These are phyloP conservation scores for Microdochium bolleyi DNA, from an alignment of 2,329 filamentous ascomycete species.

Conservation along the genomic window DNA sequence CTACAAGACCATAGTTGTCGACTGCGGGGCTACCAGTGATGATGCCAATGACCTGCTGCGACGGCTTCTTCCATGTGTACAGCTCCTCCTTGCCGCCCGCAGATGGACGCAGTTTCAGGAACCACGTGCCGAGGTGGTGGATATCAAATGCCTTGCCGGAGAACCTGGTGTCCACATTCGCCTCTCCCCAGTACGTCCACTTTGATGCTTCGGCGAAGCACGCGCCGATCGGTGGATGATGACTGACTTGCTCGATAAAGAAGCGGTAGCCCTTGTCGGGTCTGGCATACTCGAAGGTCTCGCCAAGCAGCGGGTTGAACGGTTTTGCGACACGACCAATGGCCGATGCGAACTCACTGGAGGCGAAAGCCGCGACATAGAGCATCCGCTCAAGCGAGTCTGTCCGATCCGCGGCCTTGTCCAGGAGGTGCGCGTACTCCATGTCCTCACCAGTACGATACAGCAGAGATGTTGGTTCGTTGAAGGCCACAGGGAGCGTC, in stretches of 20 bases:
- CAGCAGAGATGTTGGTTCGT: conserved; percentile 91
- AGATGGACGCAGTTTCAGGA: conserved; percentile 72
- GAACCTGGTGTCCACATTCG: conserved; percentile 91
- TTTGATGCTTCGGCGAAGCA: conserved; percentile 86
- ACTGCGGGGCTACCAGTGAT: conserved; percentile 93
- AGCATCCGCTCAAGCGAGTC: conserved; percentile 90
- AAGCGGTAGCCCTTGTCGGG: conserved; percentile 98
- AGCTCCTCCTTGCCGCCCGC: conserved; percentile 73
- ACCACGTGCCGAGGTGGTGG: conserved; percentile 95
- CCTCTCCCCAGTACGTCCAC: conserved; percentile 98
- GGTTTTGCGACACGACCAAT: conserved; percentile 96
- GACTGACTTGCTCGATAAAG: conserved; percentile 96
- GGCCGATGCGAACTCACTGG: conserved; percentile 93
- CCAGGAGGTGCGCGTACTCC: conserved; percentile 91
- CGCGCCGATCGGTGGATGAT: conserved; percentile 91
- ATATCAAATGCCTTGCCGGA: conserved; percentile 97
- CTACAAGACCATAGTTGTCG: conserved; percentile 97
- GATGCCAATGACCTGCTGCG: conserved; percentile 94
- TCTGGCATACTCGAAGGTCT: conserved; percentile 93
- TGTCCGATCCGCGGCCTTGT: conserved; percentile 73
- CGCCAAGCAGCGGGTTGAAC: conserved; percentile 92
- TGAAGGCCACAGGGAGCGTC: conserved; percentile 96
- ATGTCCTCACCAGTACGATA: conserved; percentile 96
- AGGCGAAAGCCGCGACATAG: conserved; percentile 92
- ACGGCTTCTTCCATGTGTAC: conserved; percentile 99